Evolutionary conservation across 495 filamentous ascomycete genomes (phyloP), one percentile per base, ranked within the genome.

Genomic region (Podospora pseudoanserina): DNA sequence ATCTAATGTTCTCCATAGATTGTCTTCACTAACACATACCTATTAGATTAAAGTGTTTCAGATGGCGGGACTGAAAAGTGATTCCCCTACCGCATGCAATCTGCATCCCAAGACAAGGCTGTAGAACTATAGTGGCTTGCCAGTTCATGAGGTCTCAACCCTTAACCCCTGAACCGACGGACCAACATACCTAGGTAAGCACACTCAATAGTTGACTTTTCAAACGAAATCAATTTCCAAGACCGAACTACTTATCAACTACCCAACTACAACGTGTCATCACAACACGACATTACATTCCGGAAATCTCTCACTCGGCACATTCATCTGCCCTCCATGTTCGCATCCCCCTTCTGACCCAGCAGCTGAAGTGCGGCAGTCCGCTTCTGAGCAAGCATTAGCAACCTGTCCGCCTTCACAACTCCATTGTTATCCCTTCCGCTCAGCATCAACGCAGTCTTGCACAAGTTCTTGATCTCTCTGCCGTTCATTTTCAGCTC

Each of bases 391-490:
- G 69, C 73, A 27, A 75, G 65, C 71, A 69, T 60, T 19, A 58
- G 64, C 65, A 75, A 23, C n/a, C 23, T 55, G 5, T 66, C 65
- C 19, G 63, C 65, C 16, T 67, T 65, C 19, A 72, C 57, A 61
- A 61, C 69, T 16, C 63, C 62, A 30, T 62, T 54, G 3, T 44
- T 19, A 15, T 61, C 59, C 5, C 57, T 58, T 20, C 62, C 1
- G 20, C 23, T 61, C 44, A 77, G 73, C 58, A 77, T 59, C 68
- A 68, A 67, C 15, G 73, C 69, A 28, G 79, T 81, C 73, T 82
- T 84, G 64, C 84, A 55, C 32, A 82, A 68, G 65, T 86, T 86
- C 76, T 83, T 85, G 65, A 84, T 84, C 69, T 73, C 65, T 19
- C 74, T 69, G 26, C 75, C 76, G 44, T 80, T 79, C 53, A 75